These are phyloP conservation scores for Globomyces pollinis-pini DNA, from an alignment of 192 early-diverging fungal genomes.

Conservation along the genomic window DNA sequence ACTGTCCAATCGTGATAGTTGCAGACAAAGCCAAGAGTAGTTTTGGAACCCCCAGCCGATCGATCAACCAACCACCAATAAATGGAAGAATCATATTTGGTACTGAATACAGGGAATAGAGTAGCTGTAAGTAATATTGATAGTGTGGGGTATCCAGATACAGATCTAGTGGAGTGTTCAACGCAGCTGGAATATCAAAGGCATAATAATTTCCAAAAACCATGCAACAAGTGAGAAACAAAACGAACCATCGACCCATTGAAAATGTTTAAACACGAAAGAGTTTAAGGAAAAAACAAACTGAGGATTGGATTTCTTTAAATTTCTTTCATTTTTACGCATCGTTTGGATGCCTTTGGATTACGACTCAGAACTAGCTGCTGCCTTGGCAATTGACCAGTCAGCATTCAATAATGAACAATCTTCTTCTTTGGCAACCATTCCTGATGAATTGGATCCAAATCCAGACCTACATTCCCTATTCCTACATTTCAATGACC, in stretches of 20 bases:
- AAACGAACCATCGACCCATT: conserved; percentile 15
- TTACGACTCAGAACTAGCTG: no score
- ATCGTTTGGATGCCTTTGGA: no score
- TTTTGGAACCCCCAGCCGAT: conserved; percentile 37
- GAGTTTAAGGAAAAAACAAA: no score
- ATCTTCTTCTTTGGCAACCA: no score
- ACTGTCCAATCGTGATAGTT: conserved; percentile 47
- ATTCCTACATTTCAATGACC: conserved; percentile 41
- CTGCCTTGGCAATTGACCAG: no score
- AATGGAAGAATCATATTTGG: conserved; percentile 63
- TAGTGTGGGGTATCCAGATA: conserved; percentile 34
- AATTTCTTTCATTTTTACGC: no score
- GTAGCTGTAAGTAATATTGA: conserved; percentile 50
- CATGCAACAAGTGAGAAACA: conserved; percentile 6
- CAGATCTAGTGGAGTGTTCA: conserved; percentile 42
- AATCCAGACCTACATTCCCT: conserved; percentile 45
- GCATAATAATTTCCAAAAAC: conserved; percentile 15
- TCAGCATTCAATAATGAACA: no score
- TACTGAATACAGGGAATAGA: conserved; percentile 41
- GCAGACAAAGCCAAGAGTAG: conserved; percentile 45
- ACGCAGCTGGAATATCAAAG: conserved; percentile 41
- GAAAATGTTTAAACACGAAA: no score
- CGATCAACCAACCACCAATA: conserved; percentile 50
- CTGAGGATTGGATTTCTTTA: no score
- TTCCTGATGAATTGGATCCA: no score